Evolutionary conservation across 129 eudicot species (phyloP), one percentile per base, ranked within the genome.

Genomic region (Silybum marianum): DNA sequence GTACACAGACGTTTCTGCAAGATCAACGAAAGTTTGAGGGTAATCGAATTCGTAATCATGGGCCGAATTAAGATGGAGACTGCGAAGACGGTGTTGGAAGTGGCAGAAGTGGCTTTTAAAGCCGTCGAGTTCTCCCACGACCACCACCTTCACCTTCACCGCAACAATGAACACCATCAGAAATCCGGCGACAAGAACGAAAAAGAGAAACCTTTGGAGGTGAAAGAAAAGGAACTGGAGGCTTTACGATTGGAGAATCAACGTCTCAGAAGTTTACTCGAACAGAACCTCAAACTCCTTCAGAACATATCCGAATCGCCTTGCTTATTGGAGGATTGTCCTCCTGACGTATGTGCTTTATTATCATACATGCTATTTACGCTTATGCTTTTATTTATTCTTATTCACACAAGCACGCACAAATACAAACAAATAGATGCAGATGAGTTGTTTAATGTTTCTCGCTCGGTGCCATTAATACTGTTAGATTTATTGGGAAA

Each of bases 81-180:
- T 24, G 97, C 97, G 40, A 92, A 88, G 90, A 95, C 97, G 78
- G 97, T 92, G 86, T 28, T 92, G 83, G 99, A 95, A 83, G 91
- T 95, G 24, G 98, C 98, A 7, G 98, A 93, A 10, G 86, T 91
- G 11, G 97, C 98, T 21, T 91, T 88, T 85, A 79, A 93, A 65
- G 97, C 97, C 78, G 88, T 88, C 26, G 99, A 95, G 72, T 66
- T 81, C 68, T 81, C 90, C 74, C 93, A 95, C 78, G 85, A 86
- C 76, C 85, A 79, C 63, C 80, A 84, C 83, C 92, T 84, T 71
- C 88, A 73, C 51, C 81, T 74, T 7, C 69, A 77, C 18, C 71
- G 80, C 65, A 81, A 80, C 40, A 51, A 44, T 14, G 82, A 38
- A 4, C 46, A 85, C 71, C 69, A 74, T 8, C 39, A 80, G 25